Conservation (phyloP, 768 basidiomycete species). For the Lactarius psammicola region DNA sequence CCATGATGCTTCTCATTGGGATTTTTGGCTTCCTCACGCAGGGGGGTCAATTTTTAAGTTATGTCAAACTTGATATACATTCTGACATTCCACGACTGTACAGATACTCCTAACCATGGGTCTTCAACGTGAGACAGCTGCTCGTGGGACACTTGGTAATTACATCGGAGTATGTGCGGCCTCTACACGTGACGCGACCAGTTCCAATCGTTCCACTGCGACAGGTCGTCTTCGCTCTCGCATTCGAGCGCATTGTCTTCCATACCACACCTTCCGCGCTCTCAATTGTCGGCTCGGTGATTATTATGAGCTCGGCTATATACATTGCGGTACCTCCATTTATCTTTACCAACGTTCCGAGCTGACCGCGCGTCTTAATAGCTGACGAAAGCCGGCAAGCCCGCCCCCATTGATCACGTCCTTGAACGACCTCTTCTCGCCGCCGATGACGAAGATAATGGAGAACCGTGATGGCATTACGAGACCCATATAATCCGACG, state of each 20-base stretch:
- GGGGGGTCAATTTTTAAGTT: slow-evolving; percentile 27
- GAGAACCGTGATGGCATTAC: no score
- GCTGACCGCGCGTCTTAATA: background rate
- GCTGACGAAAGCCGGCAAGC: background rate
- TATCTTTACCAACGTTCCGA: background rate
- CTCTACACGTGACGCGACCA: background rate
- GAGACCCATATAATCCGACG: no score
- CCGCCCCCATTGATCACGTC: background rate
- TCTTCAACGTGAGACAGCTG: slow-evolving; percentile 62
- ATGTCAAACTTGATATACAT: background rate
- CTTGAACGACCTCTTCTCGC: background rate
- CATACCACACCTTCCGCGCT: slow-evolving; percentile 54
- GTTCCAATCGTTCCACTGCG: background rate
- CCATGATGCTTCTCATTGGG: slow-evolving; percentile 46
- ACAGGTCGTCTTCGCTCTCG: slow-evolving; percentile 65
- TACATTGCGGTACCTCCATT: slow-evolving; percentile 56
- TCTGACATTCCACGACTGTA: background rate
- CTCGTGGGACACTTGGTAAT: slow-evolving; percentile 58
- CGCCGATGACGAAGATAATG: background rate
- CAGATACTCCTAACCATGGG: slow-evolving; percentile 60
- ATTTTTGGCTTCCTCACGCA: slow-evolving; percentile 52
- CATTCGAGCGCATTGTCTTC: slow-evolving; percentile 67
- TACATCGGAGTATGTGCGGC: slow-evolving; percentile 48
- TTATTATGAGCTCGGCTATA: slow-evolving; percentile 62
- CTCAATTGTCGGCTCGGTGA: slow-evolving; percentile 58